Conservation (phyloP, 2,329 filamentous ascomycete genomes). For the Colletotrichum kahawae region DNA sequence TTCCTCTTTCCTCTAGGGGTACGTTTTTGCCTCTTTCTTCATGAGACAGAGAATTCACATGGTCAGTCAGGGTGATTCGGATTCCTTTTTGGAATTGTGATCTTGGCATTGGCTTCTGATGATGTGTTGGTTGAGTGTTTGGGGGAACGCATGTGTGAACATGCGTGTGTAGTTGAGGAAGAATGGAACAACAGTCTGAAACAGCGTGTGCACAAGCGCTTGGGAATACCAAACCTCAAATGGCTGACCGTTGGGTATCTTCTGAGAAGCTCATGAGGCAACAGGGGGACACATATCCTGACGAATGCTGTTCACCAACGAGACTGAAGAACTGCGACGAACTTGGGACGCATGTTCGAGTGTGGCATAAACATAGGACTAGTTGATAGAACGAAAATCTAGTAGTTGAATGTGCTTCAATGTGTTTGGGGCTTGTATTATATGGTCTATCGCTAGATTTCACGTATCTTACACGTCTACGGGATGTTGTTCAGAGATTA, state of each 20-base stretch:
- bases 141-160: not conserved
- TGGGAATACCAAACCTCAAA: not conserved
- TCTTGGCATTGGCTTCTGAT: not conserved
- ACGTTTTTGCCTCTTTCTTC: not conserved
- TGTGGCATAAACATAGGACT: rapidly evolving
- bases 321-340: not conserved
- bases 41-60: not conserved
- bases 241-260: not conserved
- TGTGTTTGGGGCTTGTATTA: not conserved
- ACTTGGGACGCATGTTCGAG: not conserved
- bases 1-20: not conserved
- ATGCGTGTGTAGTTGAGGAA: not conserved
- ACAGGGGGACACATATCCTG: not conserved
- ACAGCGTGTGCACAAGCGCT: not conserved
- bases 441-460: not conserved
- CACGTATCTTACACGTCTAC: not conserved
- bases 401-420: not conserved
- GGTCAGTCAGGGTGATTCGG: not conserved
- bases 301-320: not conserved
- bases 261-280: rapidly evolving
- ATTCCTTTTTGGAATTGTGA: not conserved
- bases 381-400: not conserved
- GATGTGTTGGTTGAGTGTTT: not conserved
- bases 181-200: not conserved
- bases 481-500: not conserved